Evolutionary conservation across 2,329 filamentous ascomycete genomes (phyloP).

Genomic region (Moelleriella libera): DNA sequence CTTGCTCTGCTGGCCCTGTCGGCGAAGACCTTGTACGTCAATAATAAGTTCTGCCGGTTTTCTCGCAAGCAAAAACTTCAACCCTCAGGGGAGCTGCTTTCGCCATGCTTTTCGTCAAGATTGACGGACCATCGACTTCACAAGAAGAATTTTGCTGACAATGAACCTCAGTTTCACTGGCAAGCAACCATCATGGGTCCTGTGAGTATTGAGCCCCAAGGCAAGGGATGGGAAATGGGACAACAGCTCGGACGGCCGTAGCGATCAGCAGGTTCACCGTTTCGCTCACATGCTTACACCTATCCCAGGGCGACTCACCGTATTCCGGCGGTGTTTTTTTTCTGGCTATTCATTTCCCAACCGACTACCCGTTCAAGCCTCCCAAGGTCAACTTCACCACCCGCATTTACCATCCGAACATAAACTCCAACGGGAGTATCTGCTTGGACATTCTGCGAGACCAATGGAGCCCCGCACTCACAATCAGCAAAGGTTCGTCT

Average conservation of each 20-base stretch:
- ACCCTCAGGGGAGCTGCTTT: no score
- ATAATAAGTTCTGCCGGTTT: not conserved
- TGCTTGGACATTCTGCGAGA: constrained; percentile 97
- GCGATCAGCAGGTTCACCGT: no score
- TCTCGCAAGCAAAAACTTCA: no score
- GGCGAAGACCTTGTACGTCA: constrained; percentile 90
- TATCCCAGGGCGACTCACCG: constrained; percentile 69
- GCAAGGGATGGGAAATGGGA: not conserved
- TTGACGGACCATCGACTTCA: no score
- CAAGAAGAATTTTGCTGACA: no score
- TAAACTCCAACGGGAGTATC: constrained; percentile 99
- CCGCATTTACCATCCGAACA: constrained; percentile 98
- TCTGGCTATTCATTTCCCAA: constrained; percentile 96
- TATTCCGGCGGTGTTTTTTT: constrained; percentile 99
- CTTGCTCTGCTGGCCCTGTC: constrained; percentile 92
- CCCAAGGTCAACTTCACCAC: constrained; percentile 99
- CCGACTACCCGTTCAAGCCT: constrained; percentile 99
- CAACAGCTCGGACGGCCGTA: not conserved
- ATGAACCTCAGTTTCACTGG: constrained; percentile 76
- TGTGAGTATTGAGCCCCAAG: constrained; percentile 40
- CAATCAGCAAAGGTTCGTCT: constrained; percentile 83
- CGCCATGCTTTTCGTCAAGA: no score
- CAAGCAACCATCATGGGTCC: constrained; percentile 99
- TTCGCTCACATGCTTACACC: no score
- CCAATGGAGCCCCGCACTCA: constrained; percentile 97